Conservation (phyloP, 768 basidiomycete genomes). For the Boletus bicolor region DNA sequence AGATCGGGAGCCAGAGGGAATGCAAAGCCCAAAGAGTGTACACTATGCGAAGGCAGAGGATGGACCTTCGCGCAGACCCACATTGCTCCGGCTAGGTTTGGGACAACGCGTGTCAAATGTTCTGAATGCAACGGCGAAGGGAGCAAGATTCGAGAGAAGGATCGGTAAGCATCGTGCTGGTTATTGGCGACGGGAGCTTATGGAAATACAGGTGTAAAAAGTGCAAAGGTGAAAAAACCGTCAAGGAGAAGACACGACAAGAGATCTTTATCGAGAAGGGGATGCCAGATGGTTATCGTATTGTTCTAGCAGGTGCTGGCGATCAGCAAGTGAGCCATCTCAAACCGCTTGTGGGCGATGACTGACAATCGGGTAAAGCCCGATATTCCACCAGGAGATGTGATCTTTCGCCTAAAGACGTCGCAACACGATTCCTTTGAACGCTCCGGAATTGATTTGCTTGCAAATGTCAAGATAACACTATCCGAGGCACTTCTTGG, state of each 20-base stretch:
- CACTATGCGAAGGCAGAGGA: slow-evolving; percentile 81
- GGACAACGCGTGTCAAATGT: slow-evolving; percentile 55
- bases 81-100: slow-evolving; percentile 46
- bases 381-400: slow-evolving; percentile 82
- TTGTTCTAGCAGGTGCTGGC: slow-evolving; percentile 87
- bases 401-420: slow-evolving; percentile 76
- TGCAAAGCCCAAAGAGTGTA: slow-evolving; percentile 83
- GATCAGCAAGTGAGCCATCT: slow-evolving; percentile 69
- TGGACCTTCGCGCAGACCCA: slow-evolving; percentile 61
- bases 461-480: slow-evolving; percentile 79
- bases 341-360: background rate
- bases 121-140: slow-evolving; percentile 69
- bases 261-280: slow-evolving; percentile 87
- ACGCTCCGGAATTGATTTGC: slow-evolving; percentile 76
- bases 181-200: slow-evolving; percentile 1
- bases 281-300: slow-evolving; percentile 78
- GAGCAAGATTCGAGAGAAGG: slow-evolving; percentile 76
- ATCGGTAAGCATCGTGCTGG: slow-evolving; percentile 49
- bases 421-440: slow-evolving; percentile 76
- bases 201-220: slow-evolving; percentile 75
- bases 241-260: slow-evolving; percentile 85
- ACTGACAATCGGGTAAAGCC: slow-evolving; percentile 52
- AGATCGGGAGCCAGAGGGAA: slow-evolving; percentile 81
- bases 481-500: slow-evolving; percentile 93
- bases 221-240: slow-evolving; percentile 83